Base-by-base conservation (phyloP, 441 rosid genomes). In the Corymbia calophylla region DNA sequence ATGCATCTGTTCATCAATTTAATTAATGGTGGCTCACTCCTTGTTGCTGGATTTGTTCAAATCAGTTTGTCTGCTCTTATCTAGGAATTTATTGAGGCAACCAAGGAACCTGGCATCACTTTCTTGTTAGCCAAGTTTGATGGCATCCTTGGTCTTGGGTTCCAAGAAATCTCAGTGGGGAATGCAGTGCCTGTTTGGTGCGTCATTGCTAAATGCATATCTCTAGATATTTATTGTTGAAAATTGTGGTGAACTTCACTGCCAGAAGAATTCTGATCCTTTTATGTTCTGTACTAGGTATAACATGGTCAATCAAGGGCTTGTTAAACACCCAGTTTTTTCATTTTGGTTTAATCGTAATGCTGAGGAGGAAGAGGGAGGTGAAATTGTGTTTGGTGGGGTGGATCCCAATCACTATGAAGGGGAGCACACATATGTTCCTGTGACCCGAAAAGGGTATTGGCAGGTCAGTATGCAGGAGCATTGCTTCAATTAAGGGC, bases 261-360 rank as follows among this genome's bases (percentile, higher is more conserved):
- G 64, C 31, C 48, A 14, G 49, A 54, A 32, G 88, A 86, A n/a
- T 49, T 48, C 56, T 70, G 39, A 70, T 49, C n/a, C 51, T 49
- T 8, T 29, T 87, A 31, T 14, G 88, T 89, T 66, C 48, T 66
- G 60, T 89, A 51, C 87, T 90, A 97, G 99, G 99, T 95, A 96
- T 92, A 96, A 96, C 91, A 97, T 97, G 99, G 93, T 96, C 88
- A 90, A 94, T n/a, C 99, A 95, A 94, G 97, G 97, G 55, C 97
- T 96, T 86, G 93, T 95, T 64, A 92, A 93, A 53, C 94, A 94
- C 32, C 96, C 96, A 2, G 93, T 97, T 54, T 97, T 97, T 90
- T 96, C 99, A 39, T 97, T 97, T 92, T 97, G 97, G 99, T 94
- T 97, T 90, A 97, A 95, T 89, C 98, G 97, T 88, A 93, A 97